phyloP scores from a whole-genome alignment of 1,284 basidiomycete species.

The Fomitiporia mediterranea region DNA sequence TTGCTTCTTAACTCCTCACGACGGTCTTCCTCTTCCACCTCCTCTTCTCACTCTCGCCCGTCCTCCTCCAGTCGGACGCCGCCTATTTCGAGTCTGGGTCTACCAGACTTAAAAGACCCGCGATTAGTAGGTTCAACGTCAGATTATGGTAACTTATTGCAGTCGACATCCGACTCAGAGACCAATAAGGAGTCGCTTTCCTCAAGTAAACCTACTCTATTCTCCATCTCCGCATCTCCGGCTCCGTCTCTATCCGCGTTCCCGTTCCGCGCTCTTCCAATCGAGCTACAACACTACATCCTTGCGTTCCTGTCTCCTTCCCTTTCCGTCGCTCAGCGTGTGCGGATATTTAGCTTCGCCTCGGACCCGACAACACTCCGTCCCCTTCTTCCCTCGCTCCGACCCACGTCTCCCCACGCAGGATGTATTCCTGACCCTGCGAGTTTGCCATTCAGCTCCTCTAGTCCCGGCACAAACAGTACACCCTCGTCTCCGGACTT shows the following conservation, averaged over 20 bases:
- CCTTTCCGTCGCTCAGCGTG: conserved; percentile 51
- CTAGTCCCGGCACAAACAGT: background rate
- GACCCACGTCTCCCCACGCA: conserved; percentile 11
- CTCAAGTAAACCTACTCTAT: too few relatives aligned
- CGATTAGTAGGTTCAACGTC: too few relatives aligned
- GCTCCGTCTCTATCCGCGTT: conserved; percentile 22
- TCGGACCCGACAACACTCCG: conserved; percentile 53
- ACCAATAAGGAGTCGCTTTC: too few relatives aligned
- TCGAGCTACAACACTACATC: conserved; percentile 55
- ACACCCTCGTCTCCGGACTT: background rate
- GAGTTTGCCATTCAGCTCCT: conserved; percentile 22
- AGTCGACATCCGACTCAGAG: too few relatives aligned
- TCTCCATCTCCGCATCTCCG: too few relatives aligned
- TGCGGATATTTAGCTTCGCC: conserved; percentile 53
- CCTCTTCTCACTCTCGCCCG: too few relatives aligned
- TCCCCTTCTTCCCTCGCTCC: conserved; percentile 35
- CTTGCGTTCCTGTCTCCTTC: conserved; percentile 54
- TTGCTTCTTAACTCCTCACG: conserved; percentile 38
- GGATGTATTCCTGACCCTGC: conserved; percentile 35
- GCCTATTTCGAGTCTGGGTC: too few relatives aligned
- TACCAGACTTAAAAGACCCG: too few relatives aligned
- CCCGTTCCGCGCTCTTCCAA: conserved; percentile 46
- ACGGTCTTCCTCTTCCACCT: too few relatives aligned
- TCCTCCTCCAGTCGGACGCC: too few relatives aligned
- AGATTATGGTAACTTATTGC: too few relatives aligned